Evolutionary conservation across 2,329 filamentous ascomycete genomes (phyloP).

Genomic region (Chalaropsis ovoidea): DNA sequence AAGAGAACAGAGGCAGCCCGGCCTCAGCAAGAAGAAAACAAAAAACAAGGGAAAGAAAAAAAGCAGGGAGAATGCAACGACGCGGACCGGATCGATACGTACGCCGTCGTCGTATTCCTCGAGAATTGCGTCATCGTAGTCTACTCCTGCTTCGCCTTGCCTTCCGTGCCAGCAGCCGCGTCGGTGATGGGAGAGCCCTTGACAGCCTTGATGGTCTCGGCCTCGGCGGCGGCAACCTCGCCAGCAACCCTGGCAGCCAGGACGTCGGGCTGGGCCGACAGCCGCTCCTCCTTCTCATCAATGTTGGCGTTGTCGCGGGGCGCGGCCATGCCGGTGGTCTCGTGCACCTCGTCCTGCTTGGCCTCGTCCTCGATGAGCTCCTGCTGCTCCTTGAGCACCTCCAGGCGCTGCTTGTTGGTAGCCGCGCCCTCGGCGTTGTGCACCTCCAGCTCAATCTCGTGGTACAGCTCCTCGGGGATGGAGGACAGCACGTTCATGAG

Average conservation of each 20-base stretch:
- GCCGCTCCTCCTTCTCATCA: slow-evolving; percentile 79
- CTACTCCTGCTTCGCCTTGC: slow-evolving; percentile 30
- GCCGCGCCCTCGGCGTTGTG: slow-evolving; percentile 93
- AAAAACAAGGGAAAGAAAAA: slow-evolving; percentile 12
- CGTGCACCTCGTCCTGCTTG: slow-evolving; percentile 74
- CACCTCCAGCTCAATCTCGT: slow-evolving; percentile 97
- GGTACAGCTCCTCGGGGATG: slow-evolving; percentile 96
- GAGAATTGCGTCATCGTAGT: slow-evolving; percentile 24
- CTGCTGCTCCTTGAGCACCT: slow-evolving; percentile 96
- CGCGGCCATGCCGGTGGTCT: slow-evolving; percentile 60
- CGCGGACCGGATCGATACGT: not conserved
- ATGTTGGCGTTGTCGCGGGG: slow-evolving; percentile 85
- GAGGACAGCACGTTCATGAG: slow-evolving; percentile 84
- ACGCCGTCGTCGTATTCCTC: not conserved
- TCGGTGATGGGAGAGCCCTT: slow-evolving; percentile 12
- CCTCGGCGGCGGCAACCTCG: slow-evolving; percentile 24
- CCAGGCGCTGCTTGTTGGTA: slow-evolving; percentile 96
- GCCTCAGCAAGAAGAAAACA: not conserved
- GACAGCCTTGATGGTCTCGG: slow-evolving; percentile 21
- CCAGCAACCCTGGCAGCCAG: slow-evolving; percentile 45
- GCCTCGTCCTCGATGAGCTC: slow-evolving; percentile 97
- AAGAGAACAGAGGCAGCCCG: not conserved
- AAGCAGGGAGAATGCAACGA: not conserved
- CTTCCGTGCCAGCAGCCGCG: slow-evolving; percentile 26
- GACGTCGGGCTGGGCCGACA: slow-evolving; percentile 42